phyloP scores from a whole-genome alignment of 495 filamentous ascomycete genomes.

The Hypoxylon subgilvum region DNA sequence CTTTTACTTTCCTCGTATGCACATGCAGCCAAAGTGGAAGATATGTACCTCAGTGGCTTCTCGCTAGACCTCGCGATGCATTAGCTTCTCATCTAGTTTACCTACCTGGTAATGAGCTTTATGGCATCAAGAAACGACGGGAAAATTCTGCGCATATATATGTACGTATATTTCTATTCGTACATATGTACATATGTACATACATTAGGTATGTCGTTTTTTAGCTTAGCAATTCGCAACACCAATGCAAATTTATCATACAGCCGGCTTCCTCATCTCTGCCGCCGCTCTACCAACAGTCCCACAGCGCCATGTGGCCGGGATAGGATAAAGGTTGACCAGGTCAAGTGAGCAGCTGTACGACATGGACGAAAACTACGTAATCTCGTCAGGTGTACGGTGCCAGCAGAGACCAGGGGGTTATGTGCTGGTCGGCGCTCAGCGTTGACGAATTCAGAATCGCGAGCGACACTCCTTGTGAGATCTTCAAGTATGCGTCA shows the following conservation, averaged over 20 bases:
- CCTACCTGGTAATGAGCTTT: too few species aligned
- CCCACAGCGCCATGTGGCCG: slow-evolving; percentile 13
- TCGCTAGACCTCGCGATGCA: too few species aligned
- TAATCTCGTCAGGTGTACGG: slow-evolving; percentile 21
- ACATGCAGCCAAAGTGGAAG: too few species aligned
- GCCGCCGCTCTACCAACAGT: slow-evolving; percentile 4
- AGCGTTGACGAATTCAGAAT: slow-evolving; percentile 12
- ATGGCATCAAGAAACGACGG: too few species aligned
- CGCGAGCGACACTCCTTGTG: slow-evolving; percentile 20
- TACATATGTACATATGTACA: too few species aligned
- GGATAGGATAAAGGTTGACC: slow-evolving; percentile 6
- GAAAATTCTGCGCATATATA: too few species aligned
- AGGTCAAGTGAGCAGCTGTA: slow-evolving; percentile 11
- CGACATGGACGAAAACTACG: slow-evolving; percentile 12
- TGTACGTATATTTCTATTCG: not conserved
- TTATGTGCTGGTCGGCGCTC: not conserved
- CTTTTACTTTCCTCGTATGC: too few species aligned
- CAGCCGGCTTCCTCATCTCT: slow-evolving; percentile 9
- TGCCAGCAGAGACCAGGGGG: too few species aligned
- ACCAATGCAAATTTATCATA: slow-evolving; percentile 2
- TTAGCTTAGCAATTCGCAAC: slow-evolving; percentile 7
- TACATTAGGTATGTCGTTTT: too few species aligned
- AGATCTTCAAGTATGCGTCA: slow-evolving; percentile 22
- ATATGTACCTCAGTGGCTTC: too few species aligned
- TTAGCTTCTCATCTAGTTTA: slow-evolving; percentile 7